Evolutionary conservation across 1,139 yeast species (phyloP).

Genomic region (Saccharomyces hybrid): DNA sequence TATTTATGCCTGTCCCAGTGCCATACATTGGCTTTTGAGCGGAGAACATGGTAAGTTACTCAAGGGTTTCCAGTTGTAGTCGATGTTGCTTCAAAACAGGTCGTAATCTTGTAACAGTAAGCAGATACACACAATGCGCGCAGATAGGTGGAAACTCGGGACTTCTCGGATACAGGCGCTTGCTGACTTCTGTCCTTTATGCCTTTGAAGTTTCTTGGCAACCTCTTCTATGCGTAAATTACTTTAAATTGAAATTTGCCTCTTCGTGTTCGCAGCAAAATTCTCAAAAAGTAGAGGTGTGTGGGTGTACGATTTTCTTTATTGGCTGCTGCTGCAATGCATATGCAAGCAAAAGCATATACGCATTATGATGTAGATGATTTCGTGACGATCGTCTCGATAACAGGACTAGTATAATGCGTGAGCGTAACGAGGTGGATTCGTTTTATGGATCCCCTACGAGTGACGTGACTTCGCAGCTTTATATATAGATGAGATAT

Average conservation of each 20-base stretch:
- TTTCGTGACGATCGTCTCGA: too few species aligned
- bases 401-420: too few species aligned
- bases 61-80: background rate
- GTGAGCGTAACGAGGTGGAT: too few species aligned
- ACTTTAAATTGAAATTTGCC: background rate
- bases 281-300: background rate
- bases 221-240: background rate
- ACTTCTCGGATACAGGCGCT: background rate
- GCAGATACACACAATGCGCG: background rate
- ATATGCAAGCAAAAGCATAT: too few species aligned
- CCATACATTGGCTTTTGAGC: background rate
- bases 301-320: slow-evolving; percentile 1
- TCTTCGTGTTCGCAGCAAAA: background rate
- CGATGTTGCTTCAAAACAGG: background rate
- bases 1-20: background rate
- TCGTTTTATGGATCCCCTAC: too few species aligned
- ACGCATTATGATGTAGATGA: too few species aligned
- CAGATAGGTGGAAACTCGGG: background rate
- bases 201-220: background rate
- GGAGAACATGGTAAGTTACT: background rate
- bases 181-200: background rate
- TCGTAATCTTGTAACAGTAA: background rate
- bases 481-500: too few species aligned
- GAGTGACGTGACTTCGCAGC: too few species aligned
- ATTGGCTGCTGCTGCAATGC: background rate